Percentiles rank a stretch among this genome's conserved stretches.
Evolutionary conservation across 305 asterid genomes (phyloP).

Genomic region (Fraxinus nigra): DNA sequence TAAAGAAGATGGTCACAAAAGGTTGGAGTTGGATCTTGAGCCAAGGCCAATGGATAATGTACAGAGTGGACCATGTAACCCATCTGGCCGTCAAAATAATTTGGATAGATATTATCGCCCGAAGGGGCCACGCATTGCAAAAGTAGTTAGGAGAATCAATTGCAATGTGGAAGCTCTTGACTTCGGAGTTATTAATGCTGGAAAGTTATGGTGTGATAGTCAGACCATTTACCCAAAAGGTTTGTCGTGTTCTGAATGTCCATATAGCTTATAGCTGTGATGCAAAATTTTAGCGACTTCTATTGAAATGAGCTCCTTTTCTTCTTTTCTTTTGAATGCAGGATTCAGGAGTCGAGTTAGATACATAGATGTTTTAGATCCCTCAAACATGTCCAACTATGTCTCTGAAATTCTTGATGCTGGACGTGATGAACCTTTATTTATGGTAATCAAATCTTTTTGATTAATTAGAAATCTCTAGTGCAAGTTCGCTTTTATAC

Average conservation of each 20-base stretch:
- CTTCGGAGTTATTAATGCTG: slow-evolving; percentile 60
- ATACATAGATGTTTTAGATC: slow-evolving; percentile 75
- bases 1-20: slow-evolving; percentile 34
- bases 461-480: not conserved
- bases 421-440: slow-evolving; percentile 72
- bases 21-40: slow-evolving; percentile 41
- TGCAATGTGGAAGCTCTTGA: slow-evolving; percentile 78
- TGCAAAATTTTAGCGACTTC: slow-evolving; percentile 7
- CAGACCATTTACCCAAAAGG: slow-evolving; percentile 90
- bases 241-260: slow-evolving; percentile 29
- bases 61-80: slow-evolving; percentile 41
- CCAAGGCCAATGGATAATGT: slow-evolving; percentile 41
- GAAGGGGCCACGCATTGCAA: slow-evolving; percentile 98
- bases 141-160: slow-evolving; percentile 79
- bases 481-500: not conserved
- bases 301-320: slow-evolving; percentile 17
- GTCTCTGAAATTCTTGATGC: slow-evolving; percentile 83
- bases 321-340: slow-evolving; percentile 39
- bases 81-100: slow-evolving; percentile 51
- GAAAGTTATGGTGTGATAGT: slow-evolving; percentile 81
- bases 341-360: slow-evolving; percentile 88
- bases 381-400: slow-evolving; percentile 70
- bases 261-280: slow-evolving; percentile 6
- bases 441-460: slow-evolving; percentile 58
- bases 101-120: slow-evolving; percentile 70